These are phyloP conservation scores for Colletotrichum trifolii DNA, from an alignment of 2,329 filamentous ascomycete genomes.

Conservation along the genomic window DNA sequence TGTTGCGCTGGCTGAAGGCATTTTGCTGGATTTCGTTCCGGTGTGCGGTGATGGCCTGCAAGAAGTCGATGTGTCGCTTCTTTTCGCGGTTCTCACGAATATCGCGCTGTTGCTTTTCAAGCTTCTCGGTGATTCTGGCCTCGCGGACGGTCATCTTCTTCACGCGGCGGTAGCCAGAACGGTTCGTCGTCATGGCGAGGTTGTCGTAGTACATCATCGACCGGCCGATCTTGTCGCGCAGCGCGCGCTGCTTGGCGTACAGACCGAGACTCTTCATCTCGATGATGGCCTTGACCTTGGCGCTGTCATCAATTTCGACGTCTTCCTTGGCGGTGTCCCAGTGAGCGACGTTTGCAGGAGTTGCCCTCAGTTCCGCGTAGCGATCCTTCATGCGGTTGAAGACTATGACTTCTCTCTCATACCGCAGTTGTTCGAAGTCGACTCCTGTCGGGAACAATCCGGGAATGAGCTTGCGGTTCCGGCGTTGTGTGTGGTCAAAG, in stretches of 20 bases:
- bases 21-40: slow-evolving; percentile 79
- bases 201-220: slow-evolving; percentile 98
- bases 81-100: slow-evolving; percentile 96
- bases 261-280: slow-evolving; percentile 93
- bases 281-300: slow-evolving; percentile 91
- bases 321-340: slow-evolving; percentile 82
- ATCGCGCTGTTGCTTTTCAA: slow-evolving; percentile 98
- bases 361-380: slow-evolving; percentile 83
- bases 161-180: slow-evolving; percentile 87
- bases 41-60: slow-evolving; percentile 87
- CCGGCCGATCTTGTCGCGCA: slow-evolving; percentile 87
- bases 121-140: slow-evolving; percentile 96
- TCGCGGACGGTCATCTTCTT: slow-evolving; percentile 98
- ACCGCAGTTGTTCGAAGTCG: slow-evolving; percentile 85
- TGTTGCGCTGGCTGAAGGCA: slow-evolving; percentile 74
- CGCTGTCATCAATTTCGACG: slow-evolving; percentile 78
- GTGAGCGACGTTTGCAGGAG: slow-evolving; percentile 86
- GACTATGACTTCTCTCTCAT: slow-evolving; percentile 87
- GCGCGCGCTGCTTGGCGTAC: slow-evolving; percentile 86
- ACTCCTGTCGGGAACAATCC: slow-evolving; percentile 90
- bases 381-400: slow-evolving; percentile 91
- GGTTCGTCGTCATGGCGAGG: slow-evolving; percentile 95
- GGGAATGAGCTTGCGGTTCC: slow-evolving; percentile 83
- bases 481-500: slow-evolving; percentile 79
- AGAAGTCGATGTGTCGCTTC: slow-evolving; percentile 95